Base-by-base conservation (phyloP, 352 stramenopile genomes). In the Halophytophthora polymorphica region DNA sequence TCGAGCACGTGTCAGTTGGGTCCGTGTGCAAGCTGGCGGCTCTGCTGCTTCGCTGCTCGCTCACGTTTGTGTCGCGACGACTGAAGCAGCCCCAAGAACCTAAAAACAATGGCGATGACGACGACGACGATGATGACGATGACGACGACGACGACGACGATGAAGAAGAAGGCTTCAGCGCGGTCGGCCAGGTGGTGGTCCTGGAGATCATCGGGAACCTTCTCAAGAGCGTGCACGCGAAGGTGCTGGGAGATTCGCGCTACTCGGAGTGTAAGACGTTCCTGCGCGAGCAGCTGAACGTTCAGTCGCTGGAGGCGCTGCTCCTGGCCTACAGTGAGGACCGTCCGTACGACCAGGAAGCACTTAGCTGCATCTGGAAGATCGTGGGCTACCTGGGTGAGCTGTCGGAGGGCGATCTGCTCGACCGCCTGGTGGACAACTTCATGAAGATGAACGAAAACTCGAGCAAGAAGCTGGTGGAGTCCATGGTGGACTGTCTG, bases 11-110 rank as follows among this genome's bases (percentile, higher is more conserved):
- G 2, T 93, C 84, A 0, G 79, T 89, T 11, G 83, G 82, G 8
- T 91, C 82, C 3, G 77, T 95, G 10, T 95, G 84, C 58, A 95
- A 95, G 39, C 50, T 95, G 7, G 65, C 76, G 4, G 84, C 82
- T 1, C 61, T 95, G 3, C 52, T 95, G 25, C 72, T 90, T 45
- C 80, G 78, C 2, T 90, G 82, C 47, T 86, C 78, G 2, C 50
- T 89, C 18, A 90, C 89, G 60, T 89, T 91, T 47, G 75, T 91
- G 8, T 88, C 75, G 8, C 76, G 72, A 48, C 66, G 76, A 25
- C 57, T 88, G 34, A 88, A 82, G 25, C 49, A 64, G 23, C 50
- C 56, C 1, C 53, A 76, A 53, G 62, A 70, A 36, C 55, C 45
- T 15, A 52, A 66, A 54, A 48, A 28, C 38, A 43, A 29, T n/a